These are phyloP conservation scores for Bolboschoenoplectus hybrid DNA, from an alignment of 202 grass and related monocot species.

Conservation along the genomic window DNA sequence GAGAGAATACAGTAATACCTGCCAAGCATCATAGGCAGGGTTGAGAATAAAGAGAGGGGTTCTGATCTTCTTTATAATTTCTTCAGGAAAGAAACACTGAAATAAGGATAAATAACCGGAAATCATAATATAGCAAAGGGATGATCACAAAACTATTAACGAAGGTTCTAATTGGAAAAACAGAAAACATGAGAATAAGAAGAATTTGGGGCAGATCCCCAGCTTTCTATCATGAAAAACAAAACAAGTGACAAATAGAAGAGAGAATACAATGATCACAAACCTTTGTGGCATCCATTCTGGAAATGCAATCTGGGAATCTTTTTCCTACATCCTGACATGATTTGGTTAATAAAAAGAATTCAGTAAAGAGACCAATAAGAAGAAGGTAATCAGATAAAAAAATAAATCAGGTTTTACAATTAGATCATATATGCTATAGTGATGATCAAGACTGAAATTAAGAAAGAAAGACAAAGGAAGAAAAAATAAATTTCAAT, in stretches of 20 bases:
- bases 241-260: constrained; percentile 26
- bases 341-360: constrained; percentile 23
- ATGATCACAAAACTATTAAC: constrained; percentile 1
- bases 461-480: not conserved
- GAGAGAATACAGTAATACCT: constrained; percentile 50
- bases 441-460: not conserved
- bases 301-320: constrained; percentile 64
- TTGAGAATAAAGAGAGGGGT: constrained; percentile 91
- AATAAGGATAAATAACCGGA: not conserved
- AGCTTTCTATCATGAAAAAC: not conserved
- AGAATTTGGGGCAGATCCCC: not conserved
- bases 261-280: constrained; percentile 15
- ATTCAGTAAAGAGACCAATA: constrained; percentile 1
- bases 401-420: constrained; percentile 16
- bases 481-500: not conserved
- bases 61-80: constrained; percentile 77
- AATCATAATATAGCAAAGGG: not conserved
- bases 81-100: constrained; percentile 76
- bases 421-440: constrained; percentile 3
- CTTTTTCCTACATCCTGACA: constrained; percentile 56
- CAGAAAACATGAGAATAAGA: not conserved
- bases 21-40: constrained; percentile 90
- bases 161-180: not conserved
- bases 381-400: constrained; percentile 29
- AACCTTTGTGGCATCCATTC: constrained; percentile 65